These are phyloP conservation scores for Claviceps maximensis DNA, from an alignment of 2,329 filamentous ascomycete genomes.

Conservation along the genomic window DNA sequence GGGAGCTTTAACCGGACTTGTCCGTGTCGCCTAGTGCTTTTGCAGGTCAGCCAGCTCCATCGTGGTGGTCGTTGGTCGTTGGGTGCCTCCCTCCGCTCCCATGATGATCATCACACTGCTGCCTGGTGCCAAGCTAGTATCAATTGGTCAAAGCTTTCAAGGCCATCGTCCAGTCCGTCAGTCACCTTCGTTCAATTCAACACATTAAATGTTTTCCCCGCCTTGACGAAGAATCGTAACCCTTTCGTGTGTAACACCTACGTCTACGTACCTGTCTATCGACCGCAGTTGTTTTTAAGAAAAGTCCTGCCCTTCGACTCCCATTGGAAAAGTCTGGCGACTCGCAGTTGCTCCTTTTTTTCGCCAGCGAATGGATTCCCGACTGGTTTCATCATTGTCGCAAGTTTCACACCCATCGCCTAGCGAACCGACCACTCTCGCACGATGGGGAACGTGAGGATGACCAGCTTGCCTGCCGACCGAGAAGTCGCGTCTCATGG, in stretches of 20 bases:
- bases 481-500: slow-evolving; percentile 9
- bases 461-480: slow-evolving; percentile 8
- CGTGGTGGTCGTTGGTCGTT: no score
- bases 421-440: not conserved
- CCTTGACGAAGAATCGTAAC: not conserved
- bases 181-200: no score
- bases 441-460: slow-evolving; percentile 8
- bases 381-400: not conserved
- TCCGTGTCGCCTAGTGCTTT: no score
- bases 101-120: no score
- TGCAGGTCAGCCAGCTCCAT: no score
- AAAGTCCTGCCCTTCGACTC: not conserved
- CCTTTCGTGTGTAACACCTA: no score
- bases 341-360: not conserved
- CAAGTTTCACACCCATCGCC: not conserved
- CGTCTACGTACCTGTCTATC: not conserved
- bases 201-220: no score
- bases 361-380: not conserved
- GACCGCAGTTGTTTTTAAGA: not conserved
- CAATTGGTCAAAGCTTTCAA: no score
- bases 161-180: no score
- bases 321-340: not conserved
- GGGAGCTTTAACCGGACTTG: no score
- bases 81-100: no score
- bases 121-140: no score